These are phyloP conservation scores for Flammula alnicola DNA, from an alignment of 1,284 basidiomycete species.

Conservation along the genomic window DNA sequence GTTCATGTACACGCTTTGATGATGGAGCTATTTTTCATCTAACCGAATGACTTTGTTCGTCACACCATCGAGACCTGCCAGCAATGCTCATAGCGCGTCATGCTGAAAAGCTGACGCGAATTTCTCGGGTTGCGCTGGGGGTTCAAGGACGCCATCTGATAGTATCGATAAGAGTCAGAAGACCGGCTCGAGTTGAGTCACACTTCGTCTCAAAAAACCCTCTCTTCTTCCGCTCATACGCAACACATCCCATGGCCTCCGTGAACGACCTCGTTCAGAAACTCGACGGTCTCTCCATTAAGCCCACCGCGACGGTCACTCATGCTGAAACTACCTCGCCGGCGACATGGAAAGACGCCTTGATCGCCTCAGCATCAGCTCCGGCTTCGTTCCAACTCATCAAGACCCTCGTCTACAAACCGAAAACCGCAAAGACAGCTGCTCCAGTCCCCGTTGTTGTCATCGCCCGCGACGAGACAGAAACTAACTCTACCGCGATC, in stretches of 20 bases:
- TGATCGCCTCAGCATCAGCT: constrained; percentile 51
- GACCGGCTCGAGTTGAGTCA: constrained; percentile 38
- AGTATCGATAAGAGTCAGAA: constrained; percentile 42
- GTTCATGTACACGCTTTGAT: too few relatives aligned
- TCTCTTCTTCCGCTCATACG: constrained; percentile 15
- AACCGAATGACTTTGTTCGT: constrained; percentile 9
- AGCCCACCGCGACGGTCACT: constrained; percentile 50
- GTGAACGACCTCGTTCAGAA: constrained; percentile 42
- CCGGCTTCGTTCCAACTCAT: constrained; percentile 71
- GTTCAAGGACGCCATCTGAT: constrained; percentile 29
- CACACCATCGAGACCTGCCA: constrained; percentile 10
- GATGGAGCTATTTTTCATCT: constrained; percentile 16
- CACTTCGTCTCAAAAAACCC: constrained; percentile 20
- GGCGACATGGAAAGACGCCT: constrained; percentile 67
- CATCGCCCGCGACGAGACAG: constrained; percentile 83
- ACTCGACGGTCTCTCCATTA: constrained; percentile 58
- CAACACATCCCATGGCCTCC: constrained; percentile 35
- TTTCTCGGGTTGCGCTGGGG: constrained; percentile 18
- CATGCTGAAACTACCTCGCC: constrained; percentile 68
- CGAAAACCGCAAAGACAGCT: constrained; percentile 89
- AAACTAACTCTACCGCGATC: constrained; percentile 77
- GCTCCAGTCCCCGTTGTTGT: constrained; percentile 87
- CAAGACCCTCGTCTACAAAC: constrained; percentile 89
- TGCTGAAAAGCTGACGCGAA: constrained; percentile 32
- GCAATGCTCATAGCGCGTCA: constrained; percentile 33